phyloP scores from a whole-genome alignment of 1,284 basidiomycete genomes.

The Fomes fomentarius region DNA sequence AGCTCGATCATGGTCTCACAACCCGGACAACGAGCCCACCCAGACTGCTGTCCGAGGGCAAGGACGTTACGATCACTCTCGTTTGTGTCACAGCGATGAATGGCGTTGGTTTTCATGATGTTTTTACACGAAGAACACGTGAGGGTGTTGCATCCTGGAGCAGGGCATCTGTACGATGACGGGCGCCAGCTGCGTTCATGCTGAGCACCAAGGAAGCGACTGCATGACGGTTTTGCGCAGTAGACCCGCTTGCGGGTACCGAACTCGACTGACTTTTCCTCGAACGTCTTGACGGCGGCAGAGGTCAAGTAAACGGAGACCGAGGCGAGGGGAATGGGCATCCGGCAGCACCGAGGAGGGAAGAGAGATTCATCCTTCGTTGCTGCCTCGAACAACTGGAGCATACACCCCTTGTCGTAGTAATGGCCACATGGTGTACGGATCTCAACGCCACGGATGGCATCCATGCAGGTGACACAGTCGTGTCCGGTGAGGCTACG shows the following conservation, averaged over 20 bases:
- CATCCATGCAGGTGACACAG: constrained; percentile 27
- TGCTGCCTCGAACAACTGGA: constrained; percentile 35
- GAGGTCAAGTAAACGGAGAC: constrained; percentile 30
- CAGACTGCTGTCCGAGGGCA: constrained; percentile 34
- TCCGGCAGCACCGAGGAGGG: constrained; percentile 45
- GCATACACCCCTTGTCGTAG: constrained; percentile 37
- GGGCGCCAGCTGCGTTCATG: constrained; percentile 7
- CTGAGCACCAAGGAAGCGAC: constrained; percentile 38
- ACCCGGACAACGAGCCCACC: constrained; percentile 49
- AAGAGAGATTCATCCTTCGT: constrained; percentile 38
- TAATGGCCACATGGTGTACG: constrained; percentile 36
- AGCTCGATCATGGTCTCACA: constrained; percentile 48
- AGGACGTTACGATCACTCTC: constrained; percentile 31
- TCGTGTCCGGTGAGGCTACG: constrained; percentile 17
- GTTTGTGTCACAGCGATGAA: constrained; percentile 24
- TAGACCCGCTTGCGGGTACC: constrained; percentile 38
- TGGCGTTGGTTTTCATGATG: constrained; percentile 7
- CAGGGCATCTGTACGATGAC: constrained; percentile 17
- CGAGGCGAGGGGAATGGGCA: constrained; percentile 32
- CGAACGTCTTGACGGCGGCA: constrained; percentile 25
- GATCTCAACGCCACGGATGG: constrained; percentile 24
- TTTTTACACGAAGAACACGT: constrained; percentile 31
- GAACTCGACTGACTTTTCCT: constrained; percentile 33
- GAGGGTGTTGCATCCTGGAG: constrained; percentile 20
- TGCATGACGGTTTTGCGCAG: constrained; percentile 38